Percentiles rank a stretch among this genome's conserved stretches.
These are phyloP conservation scores for Penicillium concentricum DNA, from an alignment of 2,329 filamentous ascomycete species.

Conservation along the genomic window DNA sequence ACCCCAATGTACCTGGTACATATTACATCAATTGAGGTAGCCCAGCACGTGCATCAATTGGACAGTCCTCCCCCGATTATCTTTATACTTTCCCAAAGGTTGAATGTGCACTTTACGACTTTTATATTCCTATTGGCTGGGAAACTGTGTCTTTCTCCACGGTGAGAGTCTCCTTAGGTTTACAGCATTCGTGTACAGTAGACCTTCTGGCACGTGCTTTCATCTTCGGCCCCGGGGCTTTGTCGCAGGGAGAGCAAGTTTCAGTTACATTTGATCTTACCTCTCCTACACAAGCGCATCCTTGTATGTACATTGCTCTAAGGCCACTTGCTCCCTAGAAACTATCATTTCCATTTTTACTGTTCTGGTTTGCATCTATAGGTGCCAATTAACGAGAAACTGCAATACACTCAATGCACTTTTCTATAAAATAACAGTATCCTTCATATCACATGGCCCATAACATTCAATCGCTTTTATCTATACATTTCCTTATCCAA, in stretches of 20 bases:
- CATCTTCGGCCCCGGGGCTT: too few relatives aligned
- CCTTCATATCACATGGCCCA: conserved; percentile 3
- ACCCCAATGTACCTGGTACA: background rate
- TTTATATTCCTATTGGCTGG: background rate
- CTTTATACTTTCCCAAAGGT: background rate
- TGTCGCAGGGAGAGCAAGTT: too few relatives aligned
- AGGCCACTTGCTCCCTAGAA: background rate
- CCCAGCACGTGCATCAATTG: conserved; percentile 20
- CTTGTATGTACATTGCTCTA: background rate
- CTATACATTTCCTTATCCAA: background rate
- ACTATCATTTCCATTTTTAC: background rate
- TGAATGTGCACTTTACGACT: background rate
- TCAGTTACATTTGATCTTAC: too few relatives aligned
- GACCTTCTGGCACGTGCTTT: background rate
- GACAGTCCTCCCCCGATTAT: background rate
- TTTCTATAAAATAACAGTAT: background rate
- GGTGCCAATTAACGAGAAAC: background rate
- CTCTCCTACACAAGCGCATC: too few relatives aligned
- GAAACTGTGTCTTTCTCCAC: too few relatives aligned
- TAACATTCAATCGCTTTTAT: background rate
- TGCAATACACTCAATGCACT: background rate
- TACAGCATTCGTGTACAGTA: too few relatives aligned
- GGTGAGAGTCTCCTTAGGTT: too few relatives aligned
- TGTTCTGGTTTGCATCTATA: background rate
- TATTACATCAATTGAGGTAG: conserved; percentile 6